These are phyloP conservation scores for Salvia splendens DNA, from an alignment of 257 asterid genomes.

Conservation along the genomic window DNA sequence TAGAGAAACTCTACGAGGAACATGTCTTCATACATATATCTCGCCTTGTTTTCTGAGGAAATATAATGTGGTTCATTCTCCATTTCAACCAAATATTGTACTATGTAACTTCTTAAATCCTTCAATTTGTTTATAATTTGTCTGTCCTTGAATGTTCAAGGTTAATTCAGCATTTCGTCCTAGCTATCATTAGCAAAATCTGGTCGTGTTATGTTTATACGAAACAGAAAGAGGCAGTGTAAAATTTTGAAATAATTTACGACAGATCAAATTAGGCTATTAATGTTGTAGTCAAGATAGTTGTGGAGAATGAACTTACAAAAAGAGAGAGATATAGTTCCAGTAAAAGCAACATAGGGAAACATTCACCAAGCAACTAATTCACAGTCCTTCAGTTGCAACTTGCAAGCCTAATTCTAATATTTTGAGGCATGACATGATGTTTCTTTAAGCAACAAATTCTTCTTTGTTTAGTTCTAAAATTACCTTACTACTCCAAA, in stretches of 20 bases:
- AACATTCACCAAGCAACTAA: constrained; percentile 19
- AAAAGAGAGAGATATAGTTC: not conserved
- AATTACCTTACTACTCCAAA: constrained; percentile 6
- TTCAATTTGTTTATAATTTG: no score
- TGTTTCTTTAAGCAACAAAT: constrained; percentile 9
- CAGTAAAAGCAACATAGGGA: constrained; percentile 9
- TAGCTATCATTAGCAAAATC: no score
- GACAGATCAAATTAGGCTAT: not conserved
- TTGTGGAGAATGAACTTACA: not conserved
- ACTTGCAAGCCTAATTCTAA: constrained; percentile 6
- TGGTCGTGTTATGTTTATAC: not conserved
- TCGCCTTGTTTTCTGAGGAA: no score
- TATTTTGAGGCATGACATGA: no score
- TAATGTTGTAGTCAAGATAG: constrained; percentile 2
- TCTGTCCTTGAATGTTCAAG: constrained; percentile 7
- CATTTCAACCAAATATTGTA: no score
- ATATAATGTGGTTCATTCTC: no score
- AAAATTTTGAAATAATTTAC: not conserved
- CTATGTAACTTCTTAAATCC: no score
- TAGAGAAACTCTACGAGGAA: no score
- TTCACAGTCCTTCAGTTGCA: constrained; percentile 10
- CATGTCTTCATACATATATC: no score
- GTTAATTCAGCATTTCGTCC: no score
- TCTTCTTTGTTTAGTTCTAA: constrained; percentile 1
- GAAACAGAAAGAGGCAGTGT: not conserved